Evolutionary conservation across 2,329 filamentous ascomycete genomes (phyloP).

Genomic region (Alternaria burnsii): DNA sequence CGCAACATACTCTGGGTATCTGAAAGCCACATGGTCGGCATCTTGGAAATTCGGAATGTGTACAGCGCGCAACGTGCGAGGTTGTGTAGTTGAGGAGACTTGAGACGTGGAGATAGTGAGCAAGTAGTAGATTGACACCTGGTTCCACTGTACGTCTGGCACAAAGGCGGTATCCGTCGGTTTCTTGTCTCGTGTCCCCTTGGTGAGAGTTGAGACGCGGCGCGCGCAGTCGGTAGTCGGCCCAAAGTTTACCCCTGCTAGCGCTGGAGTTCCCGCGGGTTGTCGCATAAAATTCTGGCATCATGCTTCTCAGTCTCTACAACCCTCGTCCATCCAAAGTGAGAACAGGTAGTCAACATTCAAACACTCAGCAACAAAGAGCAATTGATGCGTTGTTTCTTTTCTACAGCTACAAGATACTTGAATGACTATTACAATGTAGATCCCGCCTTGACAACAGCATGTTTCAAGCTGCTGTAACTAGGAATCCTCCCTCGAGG

Average conservation of each 20-base stretch:
- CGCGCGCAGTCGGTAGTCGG: constrained; percentile 19
- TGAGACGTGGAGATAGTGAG: neutral
- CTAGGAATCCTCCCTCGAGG: constrained; percentile 69
- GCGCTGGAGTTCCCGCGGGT: constrained; percentile 25
- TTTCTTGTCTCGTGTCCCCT: constrained; percentile 45
- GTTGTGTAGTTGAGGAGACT: neutral
- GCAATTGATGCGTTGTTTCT: constrained; percentile 24
- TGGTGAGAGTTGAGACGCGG: constrained; percentile 27
- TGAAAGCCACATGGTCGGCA: constrained; percentile 95
- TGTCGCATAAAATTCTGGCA: constrained; percentile 28
- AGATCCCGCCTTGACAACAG: constrained; percentile 63
- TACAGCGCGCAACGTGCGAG: constrained; percentile 13
- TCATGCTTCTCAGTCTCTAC: constrained; percentile 5
- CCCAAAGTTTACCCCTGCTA: constrained; percentile 32
- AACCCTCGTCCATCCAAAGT: neutral
- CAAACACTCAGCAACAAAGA: neutral
- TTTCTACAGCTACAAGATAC: constrained; percentile 7
- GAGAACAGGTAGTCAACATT: neutral
- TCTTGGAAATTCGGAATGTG: constrained; percentile 32
- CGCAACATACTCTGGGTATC: constrained; percentile 85
- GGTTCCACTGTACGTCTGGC: constrained; percentile 14
- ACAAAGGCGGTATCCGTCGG: constrained; percentile 14
- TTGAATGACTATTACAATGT: constrained; percentile 13
- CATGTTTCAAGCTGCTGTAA: constrained; percentile 62
- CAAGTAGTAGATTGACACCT: constrained; percentile 8